Evolutionary conservation across 805 yeast genomes (phyloP).

Genomic region (Tetrapisispora phaffii): DNA sequence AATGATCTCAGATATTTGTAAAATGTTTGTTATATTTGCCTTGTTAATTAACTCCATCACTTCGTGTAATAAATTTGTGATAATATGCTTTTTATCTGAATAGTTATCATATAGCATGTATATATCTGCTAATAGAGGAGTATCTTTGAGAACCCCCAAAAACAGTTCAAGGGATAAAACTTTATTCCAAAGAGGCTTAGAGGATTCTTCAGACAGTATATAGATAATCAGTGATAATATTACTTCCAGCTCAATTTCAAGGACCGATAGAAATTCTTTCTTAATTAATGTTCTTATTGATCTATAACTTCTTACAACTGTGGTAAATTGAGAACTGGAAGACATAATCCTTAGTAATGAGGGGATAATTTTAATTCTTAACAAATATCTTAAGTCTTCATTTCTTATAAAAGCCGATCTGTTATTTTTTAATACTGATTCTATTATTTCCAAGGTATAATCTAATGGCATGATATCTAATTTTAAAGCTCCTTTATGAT

Average conservation of each 20-base stretch:
- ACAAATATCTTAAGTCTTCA: constrained; percentile 52
- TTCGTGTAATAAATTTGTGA: constrained; percentile 44
- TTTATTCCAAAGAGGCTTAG: constrained; percentile 61
- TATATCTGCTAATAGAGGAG: constrained; percentile 39
- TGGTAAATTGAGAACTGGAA: constrained; percentile 47
- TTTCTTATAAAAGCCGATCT: constrained; percentile 44
- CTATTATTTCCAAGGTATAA: constrained; percentile 74
- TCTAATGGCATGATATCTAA: constrained; percentile 48
- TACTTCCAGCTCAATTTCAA: constrained; percentile 74
- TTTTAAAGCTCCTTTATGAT: constrained; percentile 30
- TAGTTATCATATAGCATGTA: constrained; percentile 53
- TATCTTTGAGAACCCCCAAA: constrained; percentile 49
- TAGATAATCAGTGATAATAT: constrained; percentile 68
- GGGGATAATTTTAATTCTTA: constrained; percentile 67
- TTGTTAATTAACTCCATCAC: constrained; percentile 31
- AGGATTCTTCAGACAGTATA: constrained; percentile 48
- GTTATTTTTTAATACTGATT: constrained; percentile 64
- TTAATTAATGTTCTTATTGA: constrained; percentile 53
- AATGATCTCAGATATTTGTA: constrained; percentile 31
- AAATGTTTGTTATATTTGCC: constrained; percentile 20
- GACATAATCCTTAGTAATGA: constrained; percentile 59
- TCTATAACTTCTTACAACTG: constrained; percentile 66
- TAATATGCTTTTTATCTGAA: constrained; percentile 48
- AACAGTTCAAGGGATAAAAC: constrained; percentile 66
- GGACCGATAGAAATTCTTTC: constrained; percentile 44